phyloP scores from a whole-genome alignment of 768 basidiomycete genomes.

The Hypsizygus marmoreus region DNA sequence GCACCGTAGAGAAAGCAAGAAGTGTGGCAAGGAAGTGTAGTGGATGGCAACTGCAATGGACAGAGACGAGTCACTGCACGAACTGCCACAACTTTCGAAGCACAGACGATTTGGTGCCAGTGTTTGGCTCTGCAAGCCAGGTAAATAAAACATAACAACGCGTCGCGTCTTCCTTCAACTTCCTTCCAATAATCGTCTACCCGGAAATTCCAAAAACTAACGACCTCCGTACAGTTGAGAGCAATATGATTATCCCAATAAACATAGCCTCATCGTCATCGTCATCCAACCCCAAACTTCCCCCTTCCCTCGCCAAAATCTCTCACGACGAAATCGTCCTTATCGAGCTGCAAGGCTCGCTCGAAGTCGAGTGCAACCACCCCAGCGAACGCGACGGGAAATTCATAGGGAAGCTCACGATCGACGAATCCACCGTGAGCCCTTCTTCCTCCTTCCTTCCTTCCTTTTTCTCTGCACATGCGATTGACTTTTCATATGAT shows the following conservation, averaged over 20 bases:
- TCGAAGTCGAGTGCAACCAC: conserved; percentile 64
- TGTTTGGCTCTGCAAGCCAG: not conserved
- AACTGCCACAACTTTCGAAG: too few species aligned
- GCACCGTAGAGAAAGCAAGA: too few species aligned
- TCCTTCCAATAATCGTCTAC: too few species aligned
- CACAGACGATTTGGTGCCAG: not conserved
- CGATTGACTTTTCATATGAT: too few species aligned
- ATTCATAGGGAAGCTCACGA: conserved; percentile 74
- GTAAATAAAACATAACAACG: conserved; percentile 13
- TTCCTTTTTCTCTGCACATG: too few species aligned
- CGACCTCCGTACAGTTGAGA: too few species aligned
- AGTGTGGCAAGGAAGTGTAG: too few species aligned
- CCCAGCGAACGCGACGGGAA: conserved; percentile 61
- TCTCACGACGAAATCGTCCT: conserved; percentile 81
- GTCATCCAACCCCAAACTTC: conserved; percentile 47
- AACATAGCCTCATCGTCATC: conserved; percentile 37
- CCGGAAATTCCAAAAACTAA: too few species aligned
- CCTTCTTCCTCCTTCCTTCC: too few species aligned
- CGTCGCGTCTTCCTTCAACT: conserved; percentile 18
- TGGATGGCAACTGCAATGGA: too few species aligned
- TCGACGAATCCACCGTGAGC: conserved; percentile 61
- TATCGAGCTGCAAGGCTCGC: conserved; percentile 84
- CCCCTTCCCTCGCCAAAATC: conserved; percentile 66
- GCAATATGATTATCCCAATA: conserved; percentile 69
- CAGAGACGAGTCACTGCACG: too few species aligned